phyloP scores from a whole-genome alignment of 352 stramenopile species.

The Globisporangium acanthophoron region DNA sequence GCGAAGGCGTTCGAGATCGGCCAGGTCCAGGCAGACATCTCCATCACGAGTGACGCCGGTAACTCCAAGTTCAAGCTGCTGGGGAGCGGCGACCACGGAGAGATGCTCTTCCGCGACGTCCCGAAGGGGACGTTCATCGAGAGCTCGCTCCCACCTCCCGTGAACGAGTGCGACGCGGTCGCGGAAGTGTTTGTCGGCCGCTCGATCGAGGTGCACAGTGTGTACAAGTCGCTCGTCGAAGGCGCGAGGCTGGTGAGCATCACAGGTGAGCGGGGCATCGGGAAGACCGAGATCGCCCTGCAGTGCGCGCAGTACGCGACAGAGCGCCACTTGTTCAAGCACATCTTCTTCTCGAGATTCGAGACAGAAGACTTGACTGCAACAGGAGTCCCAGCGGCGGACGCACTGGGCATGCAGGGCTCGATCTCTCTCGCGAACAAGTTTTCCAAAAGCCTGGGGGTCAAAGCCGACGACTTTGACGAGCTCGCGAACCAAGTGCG shows the following conservation, averaged over 20 bases:
- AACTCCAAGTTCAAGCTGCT: constrained; percentile 80
- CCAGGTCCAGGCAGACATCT: constrained; percentile 69
- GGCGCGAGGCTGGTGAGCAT: constrained; percentile 69
- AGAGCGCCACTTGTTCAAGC: constrained; percentile 58
- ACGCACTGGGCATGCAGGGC: background rate
- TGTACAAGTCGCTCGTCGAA: constrained; percentile 75
- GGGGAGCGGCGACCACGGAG: constrained; percentile 66
- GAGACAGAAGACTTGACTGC: constrained; percentile 19
- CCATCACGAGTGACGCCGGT: constrained; percentile 31
- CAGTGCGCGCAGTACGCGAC: constrained; percentile 75
- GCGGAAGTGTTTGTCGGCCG: constrained; percentile 71
- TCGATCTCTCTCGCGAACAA: constrained; percentile 12
- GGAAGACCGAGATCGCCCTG: constrained; percentile 78
- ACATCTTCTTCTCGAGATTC: constrained; percentile 68
- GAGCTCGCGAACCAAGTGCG: constrained; percentile 53
- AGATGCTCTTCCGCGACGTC: constrained; percentile 66
- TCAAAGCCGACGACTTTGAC: constrained; percentile 20
- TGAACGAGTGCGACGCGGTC: constrained; percentile 74
- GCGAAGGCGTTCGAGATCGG: constrained; percentile 80
- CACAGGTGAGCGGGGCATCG: constrained; percentile 62
- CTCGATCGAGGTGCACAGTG: constrained; percentile 75
- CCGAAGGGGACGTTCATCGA: constrained; percentile 47
- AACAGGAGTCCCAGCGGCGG: background rate
- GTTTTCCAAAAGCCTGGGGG: constrained; percentile 38
- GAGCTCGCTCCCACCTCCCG: constrained; percentile 40